Base-by-base conservation (phyloP, 2,329 filamentous ascomycete genomes). In the Trichoderma arundinaceum region DNA sequence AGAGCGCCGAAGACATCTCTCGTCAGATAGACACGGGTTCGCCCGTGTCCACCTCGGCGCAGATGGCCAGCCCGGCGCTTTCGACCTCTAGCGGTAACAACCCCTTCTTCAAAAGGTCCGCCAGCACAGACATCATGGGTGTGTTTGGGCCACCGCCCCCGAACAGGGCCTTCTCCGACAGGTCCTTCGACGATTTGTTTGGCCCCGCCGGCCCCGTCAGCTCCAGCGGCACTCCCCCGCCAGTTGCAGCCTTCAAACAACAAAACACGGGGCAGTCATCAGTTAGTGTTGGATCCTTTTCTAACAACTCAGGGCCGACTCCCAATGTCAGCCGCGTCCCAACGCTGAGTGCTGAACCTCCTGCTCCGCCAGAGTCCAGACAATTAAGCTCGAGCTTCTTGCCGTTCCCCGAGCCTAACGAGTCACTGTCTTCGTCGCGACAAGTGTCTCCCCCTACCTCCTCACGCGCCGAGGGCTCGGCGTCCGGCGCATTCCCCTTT, bases 131-230 rank as follows among this genome's bases (percentile, higher is more conserved):
- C 69, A 83, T 87, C 66, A 83, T 85, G 78, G 81, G 82, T 46
- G 79, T 83, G 13, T 87, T 86, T 67, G 75, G 80, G 35, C 79
- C 83, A 10, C 80, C 83, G 12, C 77, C 83, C 9, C 77, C 83
- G 10, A 72, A 78, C 46, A 79, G 80, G 71, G 79, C 80, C 54
- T 81, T 82, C 65, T 81, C 63, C 43, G 89, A 92, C 69, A 88
- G 86, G 77, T 88, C 89, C 60, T 96, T 96, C 76, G 92, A 96
- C 74, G 93, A 90, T 72, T 88, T 97, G 51, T 97, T 96, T 77
- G 92, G 92, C 1, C 88, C 89, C 53, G 83, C 89, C 1, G 88
- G 88, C 71, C 79, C 80, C 15, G 75, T 80, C 12, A 78, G 78
- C 68, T 74, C 79, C 64, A 79, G 78, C 8, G 76, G 74, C 61